These are phyloP conservation scores for Erodium maritimum DNA, from an alignment of 345 rosid genomes.

Conservation along the genomic window DNA sequence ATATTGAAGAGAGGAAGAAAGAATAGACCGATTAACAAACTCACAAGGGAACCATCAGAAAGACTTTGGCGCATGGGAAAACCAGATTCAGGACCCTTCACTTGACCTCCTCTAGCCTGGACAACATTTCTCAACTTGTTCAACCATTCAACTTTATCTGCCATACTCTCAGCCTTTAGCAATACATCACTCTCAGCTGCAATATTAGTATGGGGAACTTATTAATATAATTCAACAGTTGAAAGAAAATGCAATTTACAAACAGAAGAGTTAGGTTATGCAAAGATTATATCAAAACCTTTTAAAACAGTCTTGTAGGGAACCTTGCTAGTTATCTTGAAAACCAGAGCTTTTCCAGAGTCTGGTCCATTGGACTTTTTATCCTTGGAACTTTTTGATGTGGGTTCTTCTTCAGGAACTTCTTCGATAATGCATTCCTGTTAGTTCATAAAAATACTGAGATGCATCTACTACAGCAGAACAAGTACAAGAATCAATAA, in stretches of 20 bases:
- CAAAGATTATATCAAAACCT: conserved; percentile 8
- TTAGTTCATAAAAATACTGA: neutral
- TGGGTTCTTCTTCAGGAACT: conserved; percentile 56
- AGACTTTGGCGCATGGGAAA: conserved; percentile 67
- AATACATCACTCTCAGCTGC: conserved; percentile 77
- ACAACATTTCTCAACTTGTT: conserved; percentile 58
- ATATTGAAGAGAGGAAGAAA: neutral
- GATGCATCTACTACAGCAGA: conserved; percentile 1
- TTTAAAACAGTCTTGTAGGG: conserved; percentile 62
- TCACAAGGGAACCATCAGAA: conserved; percentile 93
- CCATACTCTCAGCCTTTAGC: conserved; percentile 76
- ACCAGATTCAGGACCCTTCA: conserved; percentile 31
- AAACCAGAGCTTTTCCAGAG: conserved; percentile 53
- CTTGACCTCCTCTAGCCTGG: conserved; percentile 59
- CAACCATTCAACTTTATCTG: conserved; percentile 85
- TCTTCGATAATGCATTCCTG: conserved; percentile 93
- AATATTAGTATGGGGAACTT: conserved; percentile 7
- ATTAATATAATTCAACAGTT: neutral
- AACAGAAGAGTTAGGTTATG: neutral
- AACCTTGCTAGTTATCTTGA: conserved; percentile 81
- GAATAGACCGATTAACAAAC: conserved; percentile 12
- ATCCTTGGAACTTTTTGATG: conserved; percentile 67
- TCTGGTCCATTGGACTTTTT: conserved; percentile 81
- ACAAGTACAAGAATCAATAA: neutral
- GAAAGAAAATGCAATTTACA: neutral